Percentiles rank a stretch among this genome's conserved stretches.
Conservation (phyloP, 1,139 yeast species). For the Pichia sp. region DNA sequence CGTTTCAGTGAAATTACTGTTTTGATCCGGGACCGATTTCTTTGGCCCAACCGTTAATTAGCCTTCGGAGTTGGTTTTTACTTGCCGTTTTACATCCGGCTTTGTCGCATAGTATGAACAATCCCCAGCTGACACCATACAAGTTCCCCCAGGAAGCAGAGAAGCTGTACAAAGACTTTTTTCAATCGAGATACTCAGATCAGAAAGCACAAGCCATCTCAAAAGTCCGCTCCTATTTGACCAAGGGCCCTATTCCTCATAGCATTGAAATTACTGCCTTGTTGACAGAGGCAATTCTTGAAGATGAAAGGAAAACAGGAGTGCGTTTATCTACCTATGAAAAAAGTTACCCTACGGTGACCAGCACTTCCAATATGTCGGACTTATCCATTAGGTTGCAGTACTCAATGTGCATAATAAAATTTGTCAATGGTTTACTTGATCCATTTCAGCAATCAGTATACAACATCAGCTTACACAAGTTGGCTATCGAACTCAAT, state of each 20-base stretch:
- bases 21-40: too few relatives aligned
- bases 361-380: slow-evolving; percentile 7
- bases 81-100: background rate
- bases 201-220: slow-evolving; percentile 34
- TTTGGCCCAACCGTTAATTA: too few relatives aligned
- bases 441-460: slow-evolving; percentile 83
- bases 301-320: slow-evolving; percentile 37
- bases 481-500: slow-evolving; percentile 62
- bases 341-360: background rate
- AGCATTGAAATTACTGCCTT: slow-evolving; percentile 72
- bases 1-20: too few relatives aligned
- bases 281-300: slow-evolving; percentile 49
- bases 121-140: slow-evolving; percentile 17
- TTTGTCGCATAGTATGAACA: slow-evolving; percentile 5
- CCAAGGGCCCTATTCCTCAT: slow-evolving; percentile 71
- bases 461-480: slow-evolving; percentile 74
- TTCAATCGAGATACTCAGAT: background rate
- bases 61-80: too few relatives aligned
- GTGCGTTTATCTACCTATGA: slow-evolving; percentile 15
- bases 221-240: slow-evolving; percentile 55
- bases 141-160: slow-evolving; percentile 15
- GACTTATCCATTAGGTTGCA: slow-evolving; percentile 39
- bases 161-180: slow-evolving; percentile 5
- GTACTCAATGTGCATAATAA: slow-evolving; percentile 71
- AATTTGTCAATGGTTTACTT: slow-evolving; percentile 87